Percentiles rank a stretch among this genome's conserved stretches.
Evolutionary conservation across 2,329 filamentous ascomycete genomes (phyloP).

Genomic region (Colletotrichum brevisporum): DNA sequence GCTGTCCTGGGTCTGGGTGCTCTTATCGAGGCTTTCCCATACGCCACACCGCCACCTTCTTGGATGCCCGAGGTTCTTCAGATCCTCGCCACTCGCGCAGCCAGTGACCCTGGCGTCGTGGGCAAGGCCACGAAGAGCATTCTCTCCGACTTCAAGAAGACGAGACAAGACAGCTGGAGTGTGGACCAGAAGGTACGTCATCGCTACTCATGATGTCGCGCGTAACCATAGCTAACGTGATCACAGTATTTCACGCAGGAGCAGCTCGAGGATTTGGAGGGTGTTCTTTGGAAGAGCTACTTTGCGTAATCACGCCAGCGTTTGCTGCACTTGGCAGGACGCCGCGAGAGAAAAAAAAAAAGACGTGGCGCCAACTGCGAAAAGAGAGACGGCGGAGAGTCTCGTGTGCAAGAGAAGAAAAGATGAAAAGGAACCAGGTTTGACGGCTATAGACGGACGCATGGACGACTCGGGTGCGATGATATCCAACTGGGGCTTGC

Average conservation of each 20-base stretch:
- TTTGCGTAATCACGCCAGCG: conserved; percentile 76
- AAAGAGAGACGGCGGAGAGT: not conserved
- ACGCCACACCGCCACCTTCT: conserved; percentile 88
- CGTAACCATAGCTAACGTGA: conserved; percentile 42
- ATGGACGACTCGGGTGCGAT: conserved; percentile 11
- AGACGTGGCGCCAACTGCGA: not conserved
- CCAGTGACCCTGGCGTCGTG: conserved; percentile 90
- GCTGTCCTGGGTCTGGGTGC: conserved; percentile 93
- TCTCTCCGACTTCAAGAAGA: conserved; percentile 99
- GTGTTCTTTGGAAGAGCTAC: conserved; percentile 99
- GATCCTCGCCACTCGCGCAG: conserved; percentile 85
- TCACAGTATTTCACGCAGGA: conserved; percentile 85
- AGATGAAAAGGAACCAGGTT: not conserved
- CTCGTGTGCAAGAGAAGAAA: not conserved
- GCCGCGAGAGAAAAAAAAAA: not conserved
- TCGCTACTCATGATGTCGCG: not conserved
- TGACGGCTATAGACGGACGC: conserved; percentile 18
- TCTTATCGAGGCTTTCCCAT: conserved; percentile 95
- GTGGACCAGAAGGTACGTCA: conserved; percentile 94
- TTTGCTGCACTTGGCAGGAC: not conserved
- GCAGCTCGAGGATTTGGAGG: conserved; percentile 94
- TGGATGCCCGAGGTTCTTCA: conserved; percentile 97
- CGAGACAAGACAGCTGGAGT: conserved; percentile 97
- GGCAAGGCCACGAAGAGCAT: conserved; percentile 96
- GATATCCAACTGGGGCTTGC: conserved; percentile 29